phyloP scores from a whole-genome alignment of 352 stramenopile genomes.

The Phytopythium ostracodes region DNA sequence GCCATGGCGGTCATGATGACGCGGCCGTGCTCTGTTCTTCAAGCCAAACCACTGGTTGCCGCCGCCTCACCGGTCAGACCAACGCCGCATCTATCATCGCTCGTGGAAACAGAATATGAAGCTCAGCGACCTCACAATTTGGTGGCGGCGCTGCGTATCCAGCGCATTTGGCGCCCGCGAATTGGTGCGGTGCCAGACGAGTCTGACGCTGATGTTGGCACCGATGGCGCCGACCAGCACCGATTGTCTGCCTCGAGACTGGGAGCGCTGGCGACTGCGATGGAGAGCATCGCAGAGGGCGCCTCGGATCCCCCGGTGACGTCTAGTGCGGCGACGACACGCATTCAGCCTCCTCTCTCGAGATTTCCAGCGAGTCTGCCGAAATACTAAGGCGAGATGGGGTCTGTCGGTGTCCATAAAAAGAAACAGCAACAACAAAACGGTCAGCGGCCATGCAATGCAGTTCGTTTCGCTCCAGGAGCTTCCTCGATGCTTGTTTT shows the following conservation, averaged over 20 bases:
- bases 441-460: background rate
- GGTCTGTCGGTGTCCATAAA: background rate
- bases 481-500: background rate
- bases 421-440: background rate
- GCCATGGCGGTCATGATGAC: slow-evolving; percentile 38
- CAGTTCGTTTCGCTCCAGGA: background rate
- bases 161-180: slow-evolving; percentile 3
- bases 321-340: background rate
- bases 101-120: background rate
- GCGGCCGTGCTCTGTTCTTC: slow-evolving; percentile 13
- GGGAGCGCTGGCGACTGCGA: background rate
- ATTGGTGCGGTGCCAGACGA: background rate
- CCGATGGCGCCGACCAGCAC: background rate
- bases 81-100: background rate
- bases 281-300: background rate
- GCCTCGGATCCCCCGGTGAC: too few relatives aligned
- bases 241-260: background rate
- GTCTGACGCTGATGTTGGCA: background rate
- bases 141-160: slow-evolving; percentile 3
- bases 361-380: background rate
- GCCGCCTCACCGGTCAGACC: background rate
- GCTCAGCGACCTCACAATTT: background rate
- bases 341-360: background rate
- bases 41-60: background rate
- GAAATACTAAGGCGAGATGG: background rate